Evolutionary conservation across 768 basidiomycete genomes (phyloP).

Genomic region (Boletus tomentosulus): DNA sequence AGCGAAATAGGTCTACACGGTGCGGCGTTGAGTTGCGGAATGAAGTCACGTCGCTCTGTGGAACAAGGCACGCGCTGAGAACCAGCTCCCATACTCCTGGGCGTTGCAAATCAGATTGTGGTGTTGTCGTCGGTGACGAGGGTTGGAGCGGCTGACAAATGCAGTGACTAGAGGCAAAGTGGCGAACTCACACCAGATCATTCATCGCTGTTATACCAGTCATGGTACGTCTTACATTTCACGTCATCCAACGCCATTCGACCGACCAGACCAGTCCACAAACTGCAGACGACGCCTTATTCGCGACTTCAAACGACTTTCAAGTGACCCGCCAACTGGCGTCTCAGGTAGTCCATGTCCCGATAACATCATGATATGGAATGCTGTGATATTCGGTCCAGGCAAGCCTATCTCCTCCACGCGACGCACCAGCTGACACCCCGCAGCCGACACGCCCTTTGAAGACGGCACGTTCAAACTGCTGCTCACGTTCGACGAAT

Average conservation of each 20-base stretch:
- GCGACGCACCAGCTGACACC: neutral
- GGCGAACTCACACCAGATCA: neutral
- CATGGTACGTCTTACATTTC: constrained; percentile 17
- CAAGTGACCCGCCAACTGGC: constrained; percentile 91
- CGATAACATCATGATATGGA: constrained; percentile 97
- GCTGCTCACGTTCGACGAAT: constrained; percentile 91
- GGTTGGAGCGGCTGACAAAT: constrained; percentile 25
- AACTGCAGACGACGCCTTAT: constrained; percentile 94
- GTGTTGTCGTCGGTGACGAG: neutral
- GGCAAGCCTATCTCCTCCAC: constrained; percentile 48
- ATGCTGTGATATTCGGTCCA: constrained; percentile 98
- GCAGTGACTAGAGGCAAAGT: neutral
- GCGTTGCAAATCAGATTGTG: too few relatives aligned
- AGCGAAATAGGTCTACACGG: too few relatives aligned
- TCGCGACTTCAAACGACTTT: constrained; percentile 95
- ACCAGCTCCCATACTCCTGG: too few relatives aligned
- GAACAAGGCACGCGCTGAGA: too few relatives aligned
- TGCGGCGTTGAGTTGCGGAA: too few relatives aligned
- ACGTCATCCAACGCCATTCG: neutral
- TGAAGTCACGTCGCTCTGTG: too few relatives aligned
- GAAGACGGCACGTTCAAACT: constrained; percentile 99
- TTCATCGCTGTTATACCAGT: neutral
- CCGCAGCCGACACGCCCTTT: constrained; percentile 93
- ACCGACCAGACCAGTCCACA: constrained; percentile 60
- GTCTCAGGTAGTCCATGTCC: constrained; percentile 60